Evolutionary conservation across 257 asterid genomes (phyloP), one percentile per base, ranked within the genome.

Genomic region (Lycium ferocissimum): DNA sequence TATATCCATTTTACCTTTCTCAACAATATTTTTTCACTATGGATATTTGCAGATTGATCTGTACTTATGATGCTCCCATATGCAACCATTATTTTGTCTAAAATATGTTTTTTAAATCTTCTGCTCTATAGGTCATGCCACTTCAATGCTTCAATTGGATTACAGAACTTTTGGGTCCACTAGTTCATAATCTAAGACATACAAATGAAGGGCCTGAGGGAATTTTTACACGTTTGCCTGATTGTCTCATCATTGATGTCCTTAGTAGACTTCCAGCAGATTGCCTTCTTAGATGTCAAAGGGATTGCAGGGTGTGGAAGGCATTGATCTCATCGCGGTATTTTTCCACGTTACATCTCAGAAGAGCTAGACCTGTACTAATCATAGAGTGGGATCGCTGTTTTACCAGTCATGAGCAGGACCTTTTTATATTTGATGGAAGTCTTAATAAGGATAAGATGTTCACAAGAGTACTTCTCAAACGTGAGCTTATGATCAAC

Each of bases 201-300:
- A 17, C 18, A 58, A 11, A 9, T 20, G 69, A 61, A 18, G 35
- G 6, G 17, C 18, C 10, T 61, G 69, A 9, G 22, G 69, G 9
- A 61, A 61, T 1, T 13, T 0, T 67, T 15, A 13, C 5, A 15
- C 22, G 33, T 7, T 70, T 70, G 54, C 78, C 78, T 70, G 53
- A 38, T 38, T 37, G 33, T 70, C 33, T 70, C 33, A 10, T 38
- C 33, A 70, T 38, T 3, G 78, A 70, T 6, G 38, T 70, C 26
- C 78, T 69, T 15, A 8, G 8, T 67, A 67, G 76, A 67, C 76
- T 67, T 35, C 76, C 76, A 15, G 49, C 51, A 67, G 49, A 67
- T 67, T 67, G 20, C 43, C 76, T 67, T 67, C 2, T 67, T 67
- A 38, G 76, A 13, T 61, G 6, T 20, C 69, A 9, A 61, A 61